phyloP scores from a whole-genome alignment of 2,329 filamentous ascomycete genomes.

The Fusarium sp. region DNA sequence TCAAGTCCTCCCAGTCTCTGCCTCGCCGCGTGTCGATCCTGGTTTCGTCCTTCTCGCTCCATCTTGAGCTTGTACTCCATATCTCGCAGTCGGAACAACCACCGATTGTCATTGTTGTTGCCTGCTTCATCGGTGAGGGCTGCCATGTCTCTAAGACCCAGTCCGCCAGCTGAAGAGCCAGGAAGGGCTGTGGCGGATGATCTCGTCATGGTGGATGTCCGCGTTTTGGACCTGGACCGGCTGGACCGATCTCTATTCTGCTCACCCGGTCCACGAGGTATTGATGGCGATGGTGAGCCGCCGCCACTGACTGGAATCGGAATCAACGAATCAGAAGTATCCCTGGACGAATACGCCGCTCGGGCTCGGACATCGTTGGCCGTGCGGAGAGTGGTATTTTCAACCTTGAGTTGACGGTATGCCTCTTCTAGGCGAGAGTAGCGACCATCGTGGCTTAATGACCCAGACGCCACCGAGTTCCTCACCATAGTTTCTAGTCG shows the following conservation, averaged over 20 bases:
- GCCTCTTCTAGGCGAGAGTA: constrained; percentile 69
- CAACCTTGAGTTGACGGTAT: constrained; percentile 73
- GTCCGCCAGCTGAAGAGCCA: constrained; percentile 37
- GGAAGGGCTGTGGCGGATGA: constrained; percentile 46
- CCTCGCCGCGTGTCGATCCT: constrained; percentile 86
- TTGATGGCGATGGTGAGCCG: constrained; percentile 65
- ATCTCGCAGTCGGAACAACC: constrained; percentile 87
- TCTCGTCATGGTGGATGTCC: constrained; percentile 50
- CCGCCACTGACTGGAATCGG: constrained; percentile 48
- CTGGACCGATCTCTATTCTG: constrained; percentile 58
- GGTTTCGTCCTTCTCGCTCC: constrained; percentile 85
- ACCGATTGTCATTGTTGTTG: constrained; percentile 72
- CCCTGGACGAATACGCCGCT: constrained; percentile 56
- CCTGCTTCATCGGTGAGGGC: constrained; percentile 41
- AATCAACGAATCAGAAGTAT: constrained; percentile 51
- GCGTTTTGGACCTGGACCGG: constrained; percentile 45
- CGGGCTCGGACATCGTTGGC: constrained; percentile 69
- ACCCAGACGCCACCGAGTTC: constrained; percentile 68
- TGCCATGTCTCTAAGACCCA: constrained; percentile 47
- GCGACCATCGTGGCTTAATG: constrained; percentile 57
- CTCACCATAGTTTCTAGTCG: constrained; percentile 84
- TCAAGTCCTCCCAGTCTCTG: constrained; percentile 83
- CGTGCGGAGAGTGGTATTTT: constrained; percentile 76
- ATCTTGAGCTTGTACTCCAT: constrained; percentile 90
- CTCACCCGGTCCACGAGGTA: constrained; percentile 65